Base-by-base conservation (phyloP, 2,329 filamentous ascomycete species). In the Stachybotrys chlorohalonatus region DNA sequence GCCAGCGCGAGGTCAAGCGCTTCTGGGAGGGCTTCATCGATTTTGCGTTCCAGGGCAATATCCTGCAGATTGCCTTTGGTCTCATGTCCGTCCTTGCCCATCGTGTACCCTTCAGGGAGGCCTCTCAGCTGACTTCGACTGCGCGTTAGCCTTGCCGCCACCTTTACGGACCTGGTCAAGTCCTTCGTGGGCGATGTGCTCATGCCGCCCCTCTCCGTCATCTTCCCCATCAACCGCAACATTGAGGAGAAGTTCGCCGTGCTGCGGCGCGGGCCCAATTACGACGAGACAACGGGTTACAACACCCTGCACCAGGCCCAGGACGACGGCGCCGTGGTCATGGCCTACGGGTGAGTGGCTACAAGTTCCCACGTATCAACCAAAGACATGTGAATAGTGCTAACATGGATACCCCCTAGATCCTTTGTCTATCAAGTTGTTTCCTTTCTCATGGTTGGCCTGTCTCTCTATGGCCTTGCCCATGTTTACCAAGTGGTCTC, bases 211-310 rank as follows among this genome's bases (percentile, higher is more conserved):
- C 73, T 90, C 31, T 87, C 86, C 2, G 71, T 90, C 47, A 71
- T 90, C 24, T 78, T 88, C 5, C 87, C 87, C 51, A 71, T 90
- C 54, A 80, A 86, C 62, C 81, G 81, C 59, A 90, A 90, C 64
- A 78, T 90, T 63, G 84, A 87, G 63, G 82, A 89, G 70, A 89
- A 89, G 67, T 90, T 90, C 66, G 81, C 85, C 0, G 80, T 89
- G 7, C 68, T 90, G 31, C 77, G 74, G 45, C 64, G 72, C 0
- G 86, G 86, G 0, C 78, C 81, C 3, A 74, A 80, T 55, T 83
- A 77, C 59, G 70, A 72, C 31, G 63, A 72, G 1, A 70, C 75
- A 5, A 66, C 70, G 16, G 83, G 83, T 3, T 90, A 90, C 69
- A 89, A 87, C 62, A 90, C 87, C 1, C 72, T 88, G 7, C 72